A percentile compares a stretch with the other conserved stretches of the same genome.
Evolutionary conservation across 805 yeast genomes (phyloP).

Genomic region (Nakazawaea pomicola): DNA sequence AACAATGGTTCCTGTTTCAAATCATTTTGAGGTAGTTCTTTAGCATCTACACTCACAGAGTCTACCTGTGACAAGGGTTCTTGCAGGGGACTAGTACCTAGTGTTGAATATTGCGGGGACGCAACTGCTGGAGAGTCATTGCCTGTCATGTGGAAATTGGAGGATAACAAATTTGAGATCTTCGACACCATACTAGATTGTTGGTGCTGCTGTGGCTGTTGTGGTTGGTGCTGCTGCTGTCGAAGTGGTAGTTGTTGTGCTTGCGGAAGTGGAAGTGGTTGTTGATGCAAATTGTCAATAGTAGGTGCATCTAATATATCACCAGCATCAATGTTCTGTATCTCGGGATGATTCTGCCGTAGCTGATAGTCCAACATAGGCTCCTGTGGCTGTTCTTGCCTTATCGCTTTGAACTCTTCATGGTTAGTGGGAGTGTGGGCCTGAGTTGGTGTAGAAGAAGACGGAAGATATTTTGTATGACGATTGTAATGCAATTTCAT

Average conservation of each 20-base stretch:
- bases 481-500: conserved; percentile 36
- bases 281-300: not conserved
- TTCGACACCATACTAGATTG: not conserved
- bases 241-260: not conserved
- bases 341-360: too few relatives aligned
- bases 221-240: not conserved
- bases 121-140: not conserved
- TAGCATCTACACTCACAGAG: too few relatives aligned
- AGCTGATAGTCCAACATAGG: too few relatives aligned
- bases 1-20: not conserved
- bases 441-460: not conserved
- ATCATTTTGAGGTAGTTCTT: too few relatives aligned
- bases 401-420: too few relatives aligned
- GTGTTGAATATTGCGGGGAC: not conserved
- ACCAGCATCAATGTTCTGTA: too few relatives aligned
- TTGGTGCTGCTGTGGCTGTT: not conserved
- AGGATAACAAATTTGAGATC: not conserved
- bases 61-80: too few relatives aligned
- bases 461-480: conserved; percentile 22
- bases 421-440: too few relatives aligned
- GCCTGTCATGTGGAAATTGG: conserved; percentile 1
- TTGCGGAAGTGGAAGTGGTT: not conserved
- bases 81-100: not conserved
- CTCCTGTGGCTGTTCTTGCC: too few relatives aligned
- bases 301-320: too few relatives aligned